Percentiles rank a stretch among this genome's conserved stretches.
Conservation (phyloP, 2,329 filamentous ascomycete species). For the Phoma sp. region DNA sequence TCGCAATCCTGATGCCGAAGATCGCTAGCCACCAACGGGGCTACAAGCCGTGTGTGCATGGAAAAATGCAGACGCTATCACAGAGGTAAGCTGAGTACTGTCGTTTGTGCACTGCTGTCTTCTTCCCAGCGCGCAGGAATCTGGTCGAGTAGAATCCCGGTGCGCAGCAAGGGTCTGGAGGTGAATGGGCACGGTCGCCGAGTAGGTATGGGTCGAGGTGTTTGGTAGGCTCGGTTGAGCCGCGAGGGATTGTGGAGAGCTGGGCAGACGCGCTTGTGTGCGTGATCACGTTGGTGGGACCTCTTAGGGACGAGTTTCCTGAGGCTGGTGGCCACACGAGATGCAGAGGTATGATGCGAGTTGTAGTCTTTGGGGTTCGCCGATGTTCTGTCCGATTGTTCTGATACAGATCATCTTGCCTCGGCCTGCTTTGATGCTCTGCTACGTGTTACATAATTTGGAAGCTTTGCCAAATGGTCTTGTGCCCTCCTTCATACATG, state of each 20-base stretch:
- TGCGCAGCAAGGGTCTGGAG: neutral
- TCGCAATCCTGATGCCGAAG: conserved; percentile 18
- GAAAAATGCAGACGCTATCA: conserved; percentile 3
- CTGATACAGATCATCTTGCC: neutral
- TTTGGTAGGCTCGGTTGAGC: conserved; percentile 3
- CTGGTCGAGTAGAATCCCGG: conserved; percentile 12
- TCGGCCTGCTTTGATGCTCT: too few species aligned
- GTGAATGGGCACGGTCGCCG: neutral
- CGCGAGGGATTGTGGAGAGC: conserved; percentile 6
- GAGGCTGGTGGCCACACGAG: neutral
- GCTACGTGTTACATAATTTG: too few species aligned
- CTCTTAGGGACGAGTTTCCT: neutral
- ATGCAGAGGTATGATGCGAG: neutral
- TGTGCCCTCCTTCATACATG: too few species aligned
- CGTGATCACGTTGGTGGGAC: conserved; percentile 1
- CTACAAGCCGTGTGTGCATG: conserved; percentile 17
- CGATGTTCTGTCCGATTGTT: neutral
- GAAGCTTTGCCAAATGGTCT: too few species aligned
- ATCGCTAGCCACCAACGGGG: conserved; percentile 25
- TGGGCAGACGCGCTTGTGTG: conserved; percentile 1
- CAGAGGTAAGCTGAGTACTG: conserved; percentile 1
- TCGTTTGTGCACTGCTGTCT: neutral
- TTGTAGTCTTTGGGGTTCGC: neutral
- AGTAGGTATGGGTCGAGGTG: neutral
- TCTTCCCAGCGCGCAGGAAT: neutral